phyloP scores from a whole-genome alignment of 768 basidiomycete genomes.

The Lyophyllum semitale region DNA sequence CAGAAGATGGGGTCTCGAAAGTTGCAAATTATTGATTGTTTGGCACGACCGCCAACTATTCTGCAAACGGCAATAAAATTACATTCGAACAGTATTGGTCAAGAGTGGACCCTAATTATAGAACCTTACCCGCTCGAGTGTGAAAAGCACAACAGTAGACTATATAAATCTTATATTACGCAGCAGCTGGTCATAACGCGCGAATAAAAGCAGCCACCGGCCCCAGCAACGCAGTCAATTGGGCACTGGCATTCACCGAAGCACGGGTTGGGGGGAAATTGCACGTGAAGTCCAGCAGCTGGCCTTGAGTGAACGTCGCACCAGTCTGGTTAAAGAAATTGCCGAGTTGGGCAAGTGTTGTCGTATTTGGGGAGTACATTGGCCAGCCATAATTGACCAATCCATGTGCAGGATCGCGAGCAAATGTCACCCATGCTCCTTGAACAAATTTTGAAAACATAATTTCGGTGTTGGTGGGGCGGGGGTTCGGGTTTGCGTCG shows the following conservation, averaged over 20 bases:
- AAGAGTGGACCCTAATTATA: no score
- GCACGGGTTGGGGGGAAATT: slow-evolving; percentile 4
- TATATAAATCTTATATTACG: no score
- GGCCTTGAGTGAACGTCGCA: slow-evolving; percentile 13
- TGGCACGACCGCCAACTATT: no score
- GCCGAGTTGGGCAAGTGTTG: slow-evolving; percentile 19
- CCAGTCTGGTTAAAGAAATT: slow-evolving; percentile 16
- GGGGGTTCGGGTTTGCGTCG: slow-evolving; percentile 22
- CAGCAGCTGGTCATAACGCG: no score
- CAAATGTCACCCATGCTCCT: slow-evolving; percentile 43
- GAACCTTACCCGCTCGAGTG: no score
- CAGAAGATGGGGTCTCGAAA: no score
- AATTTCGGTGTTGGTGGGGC: slow-evolving; percentile 24
- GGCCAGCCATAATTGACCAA: slow-evolving; percentile 29
- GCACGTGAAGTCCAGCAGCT: slow-evolving; percentile 16
- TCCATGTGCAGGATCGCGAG: slow-evolving; percentile 36
- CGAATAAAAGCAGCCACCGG: not conserved
- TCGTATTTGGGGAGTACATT: slow-evolving; percentile 20
- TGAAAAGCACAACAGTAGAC: no score
- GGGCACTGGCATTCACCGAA: not conserved
- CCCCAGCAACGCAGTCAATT: slow-evolving; percentile 7
- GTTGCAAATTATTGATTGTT: no score
- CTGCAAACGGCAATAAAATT: no score
- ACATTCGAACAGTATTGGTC: no score
- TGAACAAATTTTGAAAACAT: slow-evolving; percentile 36